Evolutionary conservation across 495 filamentous ascomycete genomes (phyloP), one percentile per base, ranked within the genome.

Genomic region (Niebla homalea): DNA sequence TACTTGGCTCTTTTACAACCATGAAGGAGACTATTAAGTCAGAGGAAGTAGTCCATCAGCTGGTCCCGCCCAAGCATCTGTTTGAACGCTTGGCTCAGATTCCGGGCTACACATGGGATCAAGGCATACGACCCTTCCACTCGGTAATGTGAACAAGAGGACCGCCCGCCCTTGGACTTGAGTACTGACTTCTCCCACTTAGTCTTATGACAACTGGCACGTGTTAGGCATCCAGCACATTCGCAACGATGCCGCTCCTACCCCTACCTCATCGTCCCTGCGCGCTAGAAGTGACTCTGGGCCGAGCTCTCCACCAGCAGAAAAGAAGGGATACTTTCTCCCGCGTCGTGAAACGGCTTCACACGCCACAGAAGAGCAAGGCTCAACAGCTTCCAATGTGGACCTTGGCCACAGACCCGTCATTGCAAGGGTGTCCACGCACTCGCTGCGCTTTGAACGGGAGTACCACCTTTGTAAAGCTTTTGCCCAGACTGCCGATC

Each of bases 381-480:
- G 64, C 2, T 51, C 70, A 1, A 62, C 59, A 3, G 64, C 63
- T 43, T 58, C 56, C 16, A 70, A 72, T 6, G 65, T 66, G 20
- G 73, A 75, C 40, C 58, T 58, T 32, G 53, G 66, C 44, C 75
- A 64, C 63, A 64, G 64, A 10, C 66, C 67, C 3, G 79, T 95
- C 14, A 67, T 93, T 23, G 88, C 86, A 39, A 75, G 85, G 10
- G 72, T 94, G 25, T 94, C 89, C 0, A 80, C 75, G 48, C 86
- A 94, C 64, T 70, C 78, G 12, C 71, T 94, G 39, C 76, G 87
- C 18, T 74, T 94, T 43, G 89, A 95, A 66, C 76, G 88, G 45
- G 81, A 87, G 59, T 93, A 81, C 60, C 84, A 92, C 55, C 83
- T 90, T 57, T 72, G 77, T 50, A 83, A 81, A 64, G 77, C 72